Conservation (phyloP, 2,329 filamentous ascomycete species). For the Gyromitra esculenta region DNA sequence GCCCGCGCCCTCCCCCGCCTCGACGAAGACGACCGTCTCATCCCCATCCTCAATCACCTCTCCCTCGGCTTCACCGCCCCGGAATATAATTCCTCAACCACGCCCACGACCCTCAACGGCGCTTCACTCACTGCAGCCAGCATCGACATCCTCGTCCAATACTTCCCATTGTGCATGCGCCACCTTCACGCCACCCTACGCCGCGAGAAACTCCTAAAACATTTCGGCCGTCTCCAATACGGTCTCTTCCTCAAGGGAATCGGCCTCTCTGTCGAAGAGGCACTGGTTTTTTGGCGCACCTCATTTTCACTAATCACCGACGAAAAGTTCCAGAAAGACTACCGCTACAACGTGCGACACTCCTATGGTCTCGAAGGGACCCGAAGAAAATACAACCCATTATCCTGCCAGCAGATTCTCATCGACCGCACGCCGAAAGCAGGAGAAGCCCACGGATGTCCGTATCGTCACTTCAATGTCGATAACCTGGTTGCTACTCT, state of each 20-base stretch:
- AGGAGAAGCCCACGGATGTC: slow-evolving; percentile 93
- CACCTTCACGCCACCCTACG: slow-evolving; percentile 86
- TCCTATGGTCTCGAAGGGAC: slow-evolving; percentile 94
- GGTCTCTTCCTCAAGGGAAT: slow-evolving; percentile 96
- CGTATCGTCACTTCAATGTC: slow-evolving; percentile 88
- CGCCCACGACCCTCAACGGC: slow-evolving; percentile 68
- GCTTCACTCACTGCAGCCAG: slow-evolving; percentile 79
- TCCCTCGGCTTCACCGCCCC: slow-evolving; percentile 95
- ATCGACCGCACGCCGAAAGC: slow-evolving; percentile 86
- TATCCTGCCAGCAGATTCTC: slow-evolving; percentile 93
- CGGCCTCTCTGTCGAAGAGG: slow-evolving; percentile 89
- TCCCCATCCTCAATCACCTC: slow-evolving; percentile 79
- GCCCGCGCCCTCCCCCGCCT: slow-evolving; percentile 89
- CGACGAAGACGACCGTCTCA: slow-evolving; percentile 93
- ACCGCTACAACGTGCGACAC: slow-evolving; percentile 97
- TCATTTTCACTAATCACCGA: slow-evolving; percentile 88
- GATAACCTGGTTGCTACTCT: slow-evolving; percentile 80
- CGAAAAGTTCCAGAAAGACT: slow-evolving; percentile 96
- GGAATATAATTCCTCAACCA: slow-evolving; percentile 79
- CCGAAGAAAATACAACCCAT: slow-evolving; percentile 86
- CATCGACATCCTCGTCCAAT: slow-evolving; percentile 79
- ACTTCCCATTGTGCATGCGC: slow-evolving; percentile 94
- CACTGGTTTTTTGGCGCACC: slow-evolving; percentile 87
- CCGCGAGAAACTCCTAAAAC: slow-evolving; percentile 89
- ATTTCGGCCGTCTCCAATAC: slow-evolving; percentile 93